Evolutionary conservation across 2,329 filamentous ascomycete species (phyloP).

Genomic region (Neocatenulostroma microsporum): DNA sequence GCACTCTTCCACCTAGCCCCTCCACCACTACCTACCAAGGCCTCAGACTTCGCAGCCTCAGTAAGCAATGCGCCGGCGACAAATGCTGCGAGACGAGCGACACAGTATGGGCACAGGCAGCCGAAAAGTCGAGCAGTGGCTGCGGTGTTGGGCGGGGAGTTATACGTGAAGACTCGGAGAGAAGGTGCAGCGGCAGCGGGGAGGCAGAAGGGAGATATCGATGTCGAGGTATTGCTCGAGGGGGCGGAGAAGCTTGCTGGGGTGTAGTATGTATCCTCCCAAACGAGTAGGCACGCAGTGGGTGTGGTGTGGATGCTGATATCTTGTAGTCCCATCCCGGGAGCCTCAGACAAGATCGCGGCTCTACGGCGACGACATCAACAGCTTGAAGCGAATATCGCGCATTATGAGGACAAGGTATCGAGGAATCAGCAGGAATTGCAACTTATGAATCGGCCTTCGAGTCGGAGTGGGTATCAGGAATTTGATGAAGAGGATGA

Average conservation of each 20-base stretch:
- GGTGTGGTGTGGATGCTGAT: too few relatives aligned
- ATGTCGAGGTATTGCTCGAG: constrained; percentile 74
- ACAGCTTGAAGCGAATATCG: constrained; percentile 64
- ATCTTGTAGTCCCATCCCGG: constrained; percentile 56
- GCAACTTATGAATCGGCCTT: constrained; percentile 58
- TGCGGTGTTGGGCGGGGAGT: constrained; percentile 76
- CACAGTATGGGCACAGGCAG: constrained; percentile 42
- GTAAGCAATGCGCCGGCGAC: constrained; percentile 9
- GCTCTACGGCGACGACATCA: constrained; percentile 63
- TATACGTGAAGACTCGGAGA: constrained; percentile 70
- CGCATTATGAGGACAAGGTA: constrained; percentile 73
- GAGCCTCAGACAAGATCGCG: constrained; percentile 68
- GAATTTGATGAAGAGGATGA: constrained; percentile 48
- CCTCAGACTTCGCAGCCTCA: constrained; percentile 26
- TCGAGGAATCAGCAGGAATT: constrained; percentile 67
- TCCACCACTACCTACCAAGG: constrained; percentile 45
- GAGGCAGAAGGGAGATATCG: constrained; percentile 58
- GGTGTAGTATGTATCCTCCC: constrained; percentile 57
- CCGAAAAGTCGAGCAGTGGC: constrained; percentile 77
- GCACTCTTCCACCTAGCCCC: constrained; percentile 89
- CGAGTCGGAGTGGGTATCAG: constrained; percentile 11
- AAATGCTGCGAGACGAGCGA: constrained; percentile 38
- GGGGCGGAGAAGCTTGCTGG: constrained; percentile 85
- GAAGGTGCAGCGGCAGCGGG: constrained; percentile 40
- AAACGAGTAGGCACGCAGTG: too few relatives aligned